Evolutionary conservation across 305 asterid genomes (phyloP).

Genomic region (Fraxinus nigra): DNA sequence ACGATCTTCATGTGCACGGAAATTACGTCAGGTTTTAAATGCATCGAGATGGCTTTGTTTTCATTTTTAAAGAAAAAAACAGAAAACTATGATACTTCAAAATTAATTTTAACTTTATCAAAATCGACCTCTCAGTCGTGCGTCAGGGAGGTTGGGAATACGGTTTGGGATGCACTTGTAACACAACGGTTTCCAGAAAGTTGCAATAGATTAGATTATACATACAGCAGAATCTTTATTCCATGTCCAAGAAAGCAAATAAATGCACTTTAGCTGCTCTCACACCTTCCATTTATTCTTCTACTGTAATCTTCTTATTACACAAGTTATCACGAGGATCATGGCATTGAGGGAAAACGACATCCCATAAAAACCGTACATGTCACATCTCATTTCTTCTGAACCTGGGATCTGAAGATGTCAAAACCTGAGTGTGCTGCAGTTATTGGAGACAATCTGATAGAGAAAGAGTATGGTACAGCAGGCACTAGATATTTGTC

Average conservation of each 20-base stretch:
- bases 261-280: neutral
- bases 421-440: slow-evolving; percentile 48
- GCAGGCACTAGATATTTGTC: slow-evolving; percentile 72
- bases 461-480: slow-evolving; percentile 62
- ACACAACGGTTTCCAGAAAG: neutral
- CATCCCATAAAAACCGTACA: neutral
- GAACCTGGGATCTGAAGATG: slow-evolving; percentile 53
- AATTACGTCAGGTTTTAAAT: neutral
- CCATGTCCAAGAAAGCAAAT: neutral
- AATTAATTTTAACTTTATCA: neutral
- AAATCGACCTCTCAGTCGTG: neutral
- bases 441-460: slow-evolving; percentile 63
- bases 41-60: neutral
- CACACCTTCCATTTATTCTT: neutral
- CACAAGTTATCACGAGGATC: neutral
- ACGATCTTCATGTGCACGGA: neutral
- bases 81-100: neutral
- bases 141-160: neutral
- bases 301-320: slow-evolving; percentile 4
- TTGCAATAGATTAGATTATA: neutral
- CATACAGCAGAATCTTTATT: neutral
- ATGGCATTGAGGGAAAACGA: neutral
- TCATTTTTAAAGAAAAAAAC: neutral
- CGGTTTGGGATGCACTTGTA: neutral
- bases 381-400: slow-evolving; percentile 11